These are phyloP conservation scores for Microsporum canis DNA, from an alignment of 2,329 filamentous ascomycete species.

Conservation along the genomic window DNA sequence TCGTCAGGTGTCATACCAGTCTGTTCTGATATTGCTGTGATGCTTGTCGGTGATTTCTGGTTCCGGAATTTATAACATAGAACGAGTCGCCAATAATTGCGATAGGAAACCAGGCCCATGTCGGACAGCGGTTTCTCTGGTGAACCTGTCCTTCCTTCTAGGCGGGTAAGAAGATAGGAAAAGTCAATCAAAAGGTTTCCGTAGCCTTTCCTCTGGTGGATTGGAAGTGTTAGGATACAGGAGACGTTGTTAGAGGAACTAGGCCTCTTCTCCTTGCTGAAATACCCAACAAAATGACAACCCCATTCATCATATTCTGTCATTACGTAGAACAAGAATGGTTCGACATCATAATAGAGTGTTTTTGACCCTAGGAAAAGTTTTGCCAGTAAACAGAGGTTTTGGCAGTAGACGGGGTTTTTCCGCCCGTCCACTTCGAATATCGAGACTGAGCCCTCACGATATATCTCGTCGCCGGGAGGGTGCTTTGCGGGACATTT, in stretches of 20 bases:
- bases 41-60: conserved; percentile 45
- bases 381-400: conserved; percentile 86
- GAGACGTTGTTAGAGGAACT: conserved; percentile 96
- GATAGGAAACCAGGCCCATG: conserved; percentile 93
- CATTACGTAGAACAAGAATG: conserved; percentile 98
- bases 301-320: conserved; percentile 77
- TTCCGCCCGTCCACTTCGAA: conserved; percentile 94
- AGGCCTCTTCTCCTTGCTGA: conserved; percentile 94
- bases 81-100: conserved; percentile 90
- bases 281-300: conserved; percentile 96
- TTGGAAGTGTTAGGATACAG: conserved; percentile 89
- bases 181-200: conserved; percentile 96
- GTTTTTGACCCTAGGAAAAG: conserved; percentile 98
- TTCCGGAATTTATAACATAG: conserved; percentile 73
- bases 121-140: conserved; percentile 96
- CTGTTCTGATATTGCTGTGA: conserved; percentile 55
- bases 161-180: conserved; percentile 86
- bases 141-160: conserved; percentile 87
- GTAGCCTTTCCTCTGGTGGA: conserved; percentile 94
- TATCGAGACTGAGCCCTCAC: conserved; percentile 85
- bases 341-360: conserved; percentile 98
- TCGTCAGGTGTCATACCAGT: conserved; percentile 96
- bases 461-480: conserved; percentile 94
- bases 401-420: conserved; percentile 92
- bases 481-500: conserved; percentile 96